phyloP scores from a whole-genome alignment of 2,329 filamentous ascomycete species.

The Apiospora rasikravindrae region DNA sequence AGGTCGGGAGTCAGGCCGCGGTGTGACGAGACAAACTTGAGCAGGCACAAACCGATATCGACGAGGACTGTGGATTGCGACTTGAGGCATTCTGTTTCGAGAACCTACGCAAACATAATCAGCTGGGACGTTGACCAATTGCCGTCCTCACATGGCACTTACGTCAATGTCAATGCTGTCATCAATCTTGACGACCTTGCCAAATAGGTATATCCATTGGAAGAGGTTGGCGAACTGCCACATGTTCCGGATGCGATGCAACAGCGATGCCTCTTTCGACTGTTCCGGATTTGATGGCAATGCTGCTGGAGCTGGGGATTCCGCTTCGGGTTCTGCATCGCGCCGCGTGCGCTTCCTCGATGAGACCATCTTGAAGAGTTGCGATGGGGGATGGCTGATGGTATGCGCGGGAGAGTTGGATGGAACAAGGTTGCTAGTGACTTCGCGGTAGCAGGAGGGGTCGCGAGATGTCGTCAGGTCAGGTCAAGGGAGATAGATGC shows the following conservation, averaged over 20 bases:
- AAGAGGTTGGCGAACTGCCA: slow-evolving; percentile 96
- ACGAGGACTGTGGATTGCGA: slow-evolving; percentile 75
- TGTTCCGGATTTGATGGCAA: slow-evolving; percentile 16
- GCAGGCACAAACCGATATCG: slow-evolving; percentile 82
- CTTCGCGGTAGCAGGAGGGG: slow-evolving; percentile 13
- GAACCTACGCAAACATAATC: slow-evolving; percentile 61
- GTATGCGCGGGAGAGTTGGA: not conserved
- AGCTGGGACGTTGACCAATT: not conserved
- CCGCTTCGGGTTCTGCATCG: slow-evolving; percentile 39
- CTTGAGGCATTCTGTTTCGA: slow-evolving; percentile 88
- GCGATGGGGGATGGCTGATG: not conserved
- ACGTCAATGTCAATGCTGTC: slow-evolving; percentile 91
- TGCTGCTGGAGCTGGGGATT: slow-evolving; percentile 21
- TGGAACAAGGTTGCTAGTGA: slow-evolving; percentile 13
- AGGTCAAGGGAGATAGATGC: slow-evolving; percentile 14
- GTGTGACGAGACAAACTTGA: slow-evolving; percentile 94
- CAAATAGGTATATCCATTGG: slow-evolving; percentile 94
- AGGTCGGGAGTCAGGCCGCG: slow-evolving; percentile 84
- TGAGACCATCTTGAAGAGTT: slow-evolving; percentile 44
- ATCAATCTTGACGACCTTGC: slow-evolving; percentile 86
- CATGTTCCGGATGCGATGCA: slow-evolving; percentile 80
- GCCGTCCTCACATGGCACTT: slow-evolving; percentile 36
- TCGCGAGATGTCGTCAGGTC: slow-evolving; percentile 16
- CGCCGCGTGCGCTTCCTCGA: slow-evolving; percentile 54
- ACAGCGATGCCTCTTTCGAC: slow-evolving; percentile 45